Evolutionary conservation across 2,329 filamentous ascomycete genomes (phyloP).

Genomic region (Meredithiella fracta): DNA sequence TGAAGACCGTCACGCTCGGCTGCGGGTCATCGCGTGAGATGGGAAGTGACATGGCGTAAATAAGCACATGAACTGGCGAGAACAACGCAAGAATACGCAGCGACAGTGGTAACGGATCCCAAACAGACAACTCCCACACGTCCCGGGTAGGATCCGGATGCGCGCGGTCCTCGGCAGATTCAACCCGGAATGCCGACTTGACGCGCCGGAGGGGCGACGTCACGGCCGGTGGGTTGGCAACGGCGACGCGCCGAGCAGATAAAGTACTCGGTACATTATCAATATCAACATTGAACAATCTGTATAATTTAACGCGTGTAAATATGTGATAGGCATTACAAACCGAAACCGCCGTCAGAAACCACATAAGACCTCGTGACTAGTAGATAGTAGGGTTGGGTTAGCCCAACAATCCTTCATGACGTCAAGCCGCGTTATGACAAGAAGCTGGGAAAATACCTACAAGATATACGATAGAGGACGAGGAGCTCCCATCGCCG

Average conservation of each 20-base stretch:
- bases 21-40: constrained; percentile 56
- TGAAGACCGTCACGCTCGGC: constrained; percentile 74
- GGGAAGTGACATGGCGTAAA: constrained; percentile 80
- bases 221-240: constrained; percentile 64
- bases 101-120: constrained; percentile 79
- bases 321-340: constrained; percentile 72
- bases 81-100: constrained; percentile 77
- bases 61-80: constrained; percentile 79
- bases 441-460: constrained; percentile 19
- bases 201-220: constrained; percentile 67
- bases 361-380: constrained; percentile 44
- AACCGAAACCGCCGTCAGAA: constrained; percentile 48
- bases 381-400: neutral
- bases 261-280: constrained; percentile 62
- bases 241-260: constrained; percentile 73
- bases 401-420: constrained; percentile 8
- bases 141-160: constrained; percentile 70
- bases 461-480: constrained; percentile 47
- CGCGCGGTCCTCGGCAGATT: constrained; percentile 63
- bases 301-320: constrained; percentile 66
- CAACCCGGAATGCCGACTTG: constrained; percentile 46
- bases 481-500: constrained; percentile 46
- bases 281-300: constrained; percentile 75
- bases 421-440: neutral
- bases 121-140: constrained; percentile 87